Conservation (phyloP, 805 yeast species). For the Saturnispora gosingensis region DNA sequence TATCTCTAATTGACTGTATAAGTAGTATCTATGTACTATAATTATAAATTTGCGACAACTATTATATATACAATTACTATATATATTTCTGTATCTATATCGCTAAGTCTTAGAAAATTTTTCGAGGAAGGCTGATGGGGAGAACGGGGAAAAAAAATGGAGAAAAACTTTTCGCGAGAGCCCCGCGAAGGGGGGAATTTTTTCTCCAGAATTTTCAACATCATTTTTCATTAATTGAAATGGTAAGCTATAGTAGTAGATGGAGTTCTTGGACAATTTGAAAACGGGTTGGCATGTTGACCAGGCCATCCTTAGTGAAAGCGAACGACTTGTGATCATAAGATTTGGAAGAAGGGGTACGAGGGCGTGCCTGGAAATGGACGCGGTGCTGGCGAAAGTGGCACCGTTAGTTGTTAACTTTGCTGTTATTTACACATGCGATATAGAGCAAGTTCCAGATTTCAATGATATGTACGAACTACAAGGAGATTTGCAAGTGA, state of each 20-base stretch:
- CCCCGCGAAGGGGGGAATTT: background rate
- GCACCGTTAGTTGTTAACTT: conserved; percentile 82
- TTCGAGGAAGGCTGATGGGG: background rate
- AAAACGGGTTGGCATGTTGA: conserved; percentile 95
- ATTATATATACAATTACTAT: background rate
- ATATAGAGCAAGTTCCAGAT: conserved; percentile 81
- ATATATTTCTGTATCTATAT: background rate
- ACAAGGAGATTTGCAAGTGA: conserved; percentile 82
- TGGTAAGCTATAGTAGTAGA: conserved; percentile 25
- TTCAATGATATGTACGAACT: conserved; percentile 86
- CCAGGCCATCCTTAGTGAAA: conserved; percentile 90
- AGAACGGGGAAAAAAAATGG: background rate
- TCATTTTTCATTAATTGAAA: too few relatives aligned
- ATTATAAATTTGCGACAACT: background rate
- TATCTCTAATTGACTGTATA: background rate
- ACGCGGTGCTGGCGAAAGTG: conserved; percentile 68
- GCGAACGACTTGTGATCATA: conserved; percentile 76
- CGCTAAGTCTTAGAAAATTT: background rate
- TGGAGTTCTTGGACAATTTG: conserved; percentile 73
- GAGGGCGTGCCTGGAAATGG: conserved; percentile 80
- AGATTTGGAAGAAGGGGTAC: conserved; percentile 80
- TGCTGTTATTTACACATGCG: conserved; percentile 83
- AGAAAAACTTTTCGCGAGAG: background rate
- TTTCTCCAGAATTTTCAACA: background rate
- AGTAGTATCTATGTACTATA: background rate